Evolutionary conservation across 495 filamentous ascomycete genomes (phyloP).

Genomic region (Penicillium salamii): DNA sequence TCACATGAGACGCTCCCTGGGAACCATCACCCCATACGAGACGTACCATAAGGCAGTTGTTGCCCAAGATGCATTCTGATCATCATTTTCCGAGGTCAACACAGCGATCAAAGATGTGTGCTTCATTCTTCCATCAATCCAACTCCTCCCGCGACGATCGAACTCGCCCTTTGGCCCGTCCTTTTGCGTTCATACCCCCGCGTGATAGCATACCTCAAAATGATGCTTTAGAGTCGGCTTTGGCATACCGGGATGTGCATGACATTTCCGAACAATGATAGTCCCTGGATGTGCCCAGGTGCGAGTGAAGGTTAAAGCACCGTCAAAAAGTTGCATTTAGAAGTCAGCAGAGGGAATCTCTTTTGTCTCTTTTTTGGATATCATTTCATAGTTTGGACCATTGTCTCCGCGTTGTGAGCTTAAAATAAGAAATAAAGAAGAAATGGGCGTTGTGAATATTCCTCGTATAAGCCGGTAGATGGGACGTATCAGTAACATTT

Average conservation of each 20-base stretch:
- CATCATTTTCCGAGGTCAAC: too few species aligned
- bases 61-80: slow-evolving; percentile 26
- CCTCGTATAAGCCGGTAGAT: background rate
- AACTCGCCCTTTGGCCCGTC: too few species aligned
- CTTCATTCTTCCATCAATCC: too few species aligned
- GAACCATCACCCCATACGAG: slow-evolving; percentile 78
- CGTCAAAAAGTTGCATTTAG: background rate
- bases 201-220: too few species aligned
- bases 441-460: background rate
- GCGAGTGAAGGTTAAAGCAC: background rate
- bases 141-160: too few species aligned
- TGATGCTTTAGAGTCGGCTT: too few species aligned
- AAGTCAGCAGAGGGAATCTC: background rate
- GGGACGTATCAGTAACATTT: too few species aligned
- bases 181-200: too few species aligned
- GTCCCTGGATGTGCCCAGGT: too few species aligned
- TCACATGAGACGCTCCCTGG: slow-evolving; percentile 81
- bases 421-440: background rate
- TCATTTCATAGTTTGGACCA: background rate
- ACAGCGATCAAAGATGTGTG: too few species aligned
- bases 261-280: too few species aligned
- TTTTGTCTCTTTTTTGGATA: background rate
- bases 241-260: too few species aligned
- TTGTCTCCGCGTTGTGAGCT: background rate
- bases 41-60: slow-evolving; percentile 51